phyloP scores from a whole-genome alignment of 306 rosid genomes.

The Psophocarpus tetragonolobus region DNA sequence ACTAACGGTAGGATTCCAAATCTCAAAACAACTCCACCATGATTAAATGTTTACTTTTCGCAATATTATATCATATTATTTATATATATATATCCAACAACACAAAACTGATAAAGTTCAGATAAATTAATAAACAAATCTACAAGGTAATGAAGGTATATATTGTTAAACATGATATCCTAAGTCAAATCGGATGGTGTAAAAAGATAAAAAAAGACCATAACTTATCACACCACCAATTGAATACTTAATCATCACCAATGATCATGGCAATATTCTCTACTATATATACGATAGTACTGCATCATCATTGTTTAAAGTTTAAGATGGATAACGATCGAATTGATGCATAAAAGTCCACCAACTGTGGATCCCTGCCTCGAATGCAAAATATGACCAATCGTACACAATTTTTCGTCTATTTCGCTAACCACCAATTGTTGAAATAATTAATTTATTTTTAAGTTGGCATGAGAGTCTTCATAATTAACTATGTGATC shows the following conservation, averaged over 20 bases:
- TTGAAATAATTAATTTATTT: background rate
- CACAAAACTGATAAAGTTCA: background rate
- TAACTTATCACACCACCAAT: background rate
- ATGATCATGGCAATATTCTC: background rate
- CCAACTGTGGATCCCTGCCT: constrained; percentile 1
- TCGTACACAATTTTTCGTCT: background rate
- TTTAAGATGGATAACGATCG: constrained; percentile 12
- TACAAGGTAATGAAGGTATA: background rate
- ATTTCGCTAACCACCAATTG: background rate
- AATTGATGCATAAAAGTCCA: background rate
- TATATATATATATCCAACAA: no score
- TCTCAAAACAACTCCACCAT: background rate
- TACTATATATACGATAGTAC: background rate
- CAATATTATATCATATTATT: background rate
- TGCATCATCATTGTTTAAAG: background rate
- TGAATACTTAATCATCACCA: background rate
- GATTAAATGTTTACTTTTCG: background rate
- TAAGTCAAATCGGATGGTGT: background rate
- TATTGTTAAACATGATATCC: background rate
- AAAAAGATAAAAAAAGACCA: background rate
- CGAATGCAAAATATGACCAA: background rate
- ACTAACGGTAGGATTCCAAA: no score
- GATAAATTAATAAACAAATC: background rate
- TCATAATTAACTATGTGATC: background rate
- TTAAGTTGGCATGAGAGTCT: background rate